Conservation (phyloP, 257 asterid genomes). For the Salvia splendens region DNA sequence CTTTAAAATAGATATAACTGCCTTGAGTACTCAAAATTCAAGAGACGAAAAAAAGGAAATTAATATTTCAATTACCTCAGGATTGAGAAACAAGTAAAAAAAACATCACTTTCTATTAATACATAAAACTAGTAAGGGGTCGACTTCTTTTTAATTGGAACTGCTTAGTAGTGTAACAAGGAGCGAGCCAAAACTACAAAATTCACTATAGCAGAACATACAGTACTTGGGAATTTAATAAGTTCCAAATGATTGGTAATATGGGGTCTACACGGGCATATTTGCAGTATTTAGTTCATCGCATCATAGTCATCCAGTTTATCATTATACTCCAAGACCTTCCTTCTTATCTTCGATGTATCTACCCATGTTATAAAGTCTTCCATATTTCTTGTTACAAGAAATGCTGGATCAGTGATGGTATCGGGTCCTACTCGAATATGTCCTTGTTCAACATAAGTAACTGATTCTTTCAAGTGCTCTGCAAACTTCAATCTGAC, state of each 20-base stretch:
- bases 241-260: constrained; percentile 1
- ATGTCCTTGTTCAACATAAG: constrained; percentile 96
- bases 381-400: constrained; percentile 89
- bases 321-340: constrained; percentile 79
- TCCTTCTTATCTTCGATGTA: constrained; percentile 84
- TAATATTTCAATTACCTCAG: not conserved
- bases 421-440: constrained; percentile 95
- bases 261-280: constrained; percentile 13
- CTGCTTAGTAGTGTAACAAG: not conserved
- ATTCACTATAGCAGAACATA: not conserved
- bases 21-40: not conserved
- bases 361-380: constrained; percentile 95
- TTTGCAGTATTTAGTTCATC: constrained; percentile 44
- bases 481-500: constrained; percentile 77
- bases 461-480: constrained; percentile 85
- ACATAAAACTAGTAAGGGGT: not conserved
- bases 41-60: not conserved
- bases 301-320: constrained; percentile 90
- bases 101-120: not conserved
- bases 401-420: constrained; percentile 76
- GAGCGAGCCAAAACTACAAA: constrained; percentile 1
- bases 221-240: not conserved
- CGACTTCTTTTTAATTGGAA: not conserved
- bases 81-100: constrained; percentile 7
- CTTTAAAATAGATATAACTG: not conserved